Conservation (phyloP, 2,329 filamentous ascomycete species). For the Claviceps humidiphila region DNA sequence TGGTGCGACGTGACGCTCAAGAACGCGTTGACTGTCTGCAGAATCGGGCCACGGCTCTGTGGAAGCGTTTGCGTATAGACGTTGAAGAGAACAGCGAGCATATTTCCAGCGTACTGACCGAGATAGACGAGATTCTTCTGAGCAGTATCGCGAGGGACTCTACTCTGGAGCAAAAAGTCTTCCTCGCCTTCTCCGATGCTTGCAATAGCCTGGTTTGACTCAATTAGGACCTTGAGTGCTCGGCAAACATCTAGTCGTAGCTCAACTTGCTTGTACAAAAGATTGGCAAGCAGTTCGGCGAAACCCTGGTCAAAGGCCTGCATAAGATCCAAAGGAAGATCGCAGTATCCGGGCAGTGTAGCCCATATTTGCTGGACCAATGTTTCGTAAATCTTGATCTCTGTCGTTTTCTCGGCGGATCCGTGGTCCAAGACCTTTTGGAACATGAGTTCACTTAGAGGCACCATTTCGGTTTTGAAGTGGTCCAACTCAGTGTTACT, state of each 20-base stretch:
- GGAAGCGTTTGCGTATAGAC: slow-evolving; percentile 95
- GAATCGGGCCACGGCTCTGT: slow-evolving; percentile 77
- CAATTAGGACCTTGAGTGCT: slow-evolving; percentile 72
- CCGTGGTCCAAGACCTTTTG: slow-evolving; percentile 78
- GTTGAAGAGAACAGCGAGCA: slow-evolving; percentile 96
- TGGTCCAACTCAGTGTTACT: slow-evolving; percentile 78
- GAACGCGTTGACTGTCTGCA: slow-evolving; percentile 91
- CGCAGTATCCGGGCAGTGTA: slow-evolving; percentile 85
- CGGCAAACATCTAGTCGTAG: slow-evolving; percentile 79
- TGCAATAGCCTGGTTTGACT: slow-evolving; percentile 77
- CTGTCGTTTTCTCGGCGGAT: slow-evolving; percentile 75
- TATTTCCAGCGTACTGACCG: slow-evolving; percentile 66
- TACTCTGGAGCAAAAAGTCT: slow-evolving; percentile 61
- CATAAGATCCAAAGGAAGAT: slow-evolving; percentile 68
- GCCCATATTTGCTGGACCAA: slow-evolving; percentile 94
- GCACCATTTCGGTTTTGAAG: slow-evolving; percentile 76
- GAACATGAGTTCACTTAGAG: slow-evolving; percentile 80
- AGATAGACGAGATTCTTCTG: slow-evolving; percentile 73
- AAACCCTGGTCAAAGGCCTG: slow-evolving; percentile 75
- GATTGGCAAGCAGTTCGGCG: slow-evolving; percentile 79
- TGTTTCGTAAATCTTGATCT: slow-evolving; percentile 96
- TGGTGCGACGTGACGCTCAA: slow-evolving; percentile 69
- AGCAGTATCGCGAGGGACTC: slow-evolving; percentile 63
- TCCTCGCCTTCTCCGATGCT: slow-evolving; percentile 55
- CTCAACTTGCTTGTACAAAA: slow-evolving; percentile 85